A percentile compares a stretch with the other conserved stretches of the same genome.
Evolutionary conservation across 1,139 yeast species (phyloP).

Genomic region (Trichomonascaceae sp.): DNA sequence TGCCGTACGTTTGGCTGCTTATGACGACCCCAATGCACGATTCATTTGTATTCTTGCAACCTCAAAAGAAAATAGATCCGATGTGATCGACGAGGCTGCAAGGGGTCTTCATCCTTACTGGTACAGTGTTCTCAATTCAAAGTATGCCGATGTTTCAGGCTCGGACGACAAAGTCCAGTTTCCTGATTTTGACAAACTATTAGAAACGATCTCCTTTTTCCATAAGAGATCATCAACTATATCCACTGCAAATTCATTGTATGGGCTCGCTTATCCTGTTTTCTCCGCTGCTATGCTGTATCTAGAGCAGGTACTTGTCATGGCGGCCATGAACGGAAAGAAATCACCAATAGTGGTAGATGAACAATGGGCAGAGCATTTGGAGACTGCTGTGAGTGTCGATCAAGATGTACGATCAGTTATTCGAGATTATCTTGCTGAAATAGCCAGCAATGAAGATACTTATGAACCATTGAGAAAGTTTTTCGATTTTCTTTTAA

Average conservation of each 20-base stretch:
- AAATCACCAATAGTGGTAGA: conserved; percentile 58
- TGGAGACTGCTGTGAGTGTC: conserved; percentile 64
- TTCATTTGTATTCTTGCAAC: conserved; percentile 63
- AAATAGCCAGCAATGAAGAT: conserved; percentile 2
- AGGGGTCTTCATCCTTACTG: conserved; percentile 79
- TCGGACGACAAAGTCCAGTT: conserved; percentile 20
- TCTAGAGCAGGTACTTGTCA: conserved; percentile 49
- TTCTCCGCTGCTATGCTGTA: conserved; percentile 32
- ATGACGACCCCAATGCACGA: conserved; percentile 64
- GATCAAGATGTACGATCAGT: conserved; percentile 48
- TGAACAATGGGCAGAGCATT: conserved; percentile 66
- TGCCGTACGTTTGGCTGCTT: conserved; percentile 59
- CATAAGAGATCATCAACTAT: conserved; percentile 6
- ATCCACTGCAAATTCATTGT: conserved; percentile 7
- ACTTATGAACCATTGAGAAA: conserved; percentile 14
- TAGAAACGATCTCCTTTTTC: conserved; percentile 10
- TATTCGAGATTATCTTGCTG: conserved; percentile 28
- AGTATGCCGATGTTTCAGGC: conserved; percentile 12
- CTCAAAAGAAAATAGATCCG: conserved; percentile 51
- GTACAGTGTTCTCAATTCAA: conserved; percentile 37
- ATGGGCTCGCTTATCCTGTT: conserved; percentile 16
- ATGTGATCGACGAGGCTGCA: conserved; percentile 72
- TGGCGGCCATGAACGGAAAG: conserved; percentile 51
- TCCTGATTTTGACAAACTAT: conserved; percentile 28
- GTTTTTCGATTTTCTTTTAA: conserved; percentile 31